Percentiles rank a stretch among this genome's conserved stretches.
phyloP scores from a whole-genome alignment of 2,329 filamentous ascomycete species.

The Clonostachys rhizophaga region DNA sequence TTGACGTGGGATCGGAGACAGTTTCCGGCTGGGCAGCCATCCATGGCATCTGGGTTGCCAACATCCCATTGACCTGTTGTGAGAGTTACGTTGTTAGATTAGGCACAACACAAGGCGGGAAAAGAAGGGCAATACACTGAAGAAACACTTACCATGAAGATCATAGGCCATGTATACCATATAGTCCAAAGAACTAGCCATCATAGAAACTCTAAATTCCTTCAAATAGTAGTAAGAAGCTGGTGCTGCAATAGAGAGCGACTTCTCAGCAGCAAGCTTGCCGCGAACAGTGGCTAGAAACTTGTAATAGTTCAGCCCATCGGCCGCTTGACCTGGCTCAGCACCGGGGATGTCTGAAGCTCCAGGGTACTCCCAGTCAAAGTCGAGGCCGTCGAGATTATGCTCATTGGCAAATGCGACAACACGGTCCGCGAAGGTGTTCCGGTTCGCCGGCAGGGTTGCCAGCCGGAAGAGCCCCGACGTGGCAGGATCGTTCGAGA shows the following conservation, averaged over 20 bases:
- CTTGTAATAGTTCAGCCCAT: conserved; percentile 23
- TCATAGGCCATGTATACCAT: conserved; percentile 26
- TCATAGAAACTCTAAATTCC: conserved; percentile 23
- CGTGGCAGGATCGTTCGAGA: conserved; percentile 14
- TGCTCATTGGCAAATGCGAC: conserved; percentile 30
- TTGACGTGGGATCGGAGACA: conserved; percentile 28
- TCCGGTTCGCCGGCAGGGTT: conserved; percentile 24
- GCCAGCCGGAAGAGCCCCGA: conserved; percentile 20
- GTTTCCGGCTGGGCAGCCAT: conserved; percentile 19
- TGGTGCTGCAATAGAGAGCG: conserved; percentile 27
- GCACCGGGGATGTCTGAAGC: conserved; percentile 15
- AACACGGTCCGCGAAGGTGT: conserved; percentile 25
- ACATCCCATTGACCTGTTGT: conserved; percentile 13
- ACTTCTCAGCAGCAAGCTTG: conserved; percentile 19
- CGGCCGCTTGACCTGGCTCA: conserved; percentile 10
- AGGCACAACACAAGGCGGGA: too few species aligned
- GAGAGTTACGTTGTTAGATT: too few species aligned
- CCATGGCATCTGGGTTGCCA: conserved; percentile 15
- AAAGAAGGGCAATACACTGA: too few species aligned
- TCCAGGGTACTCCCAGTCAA: conserved; percentile 42
- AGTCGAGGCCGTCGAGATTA: conserved; percentile 34
- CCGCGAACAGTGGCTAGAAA: conserved; percentile 21
- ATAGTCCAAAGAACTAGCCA: conserved; percentile 18
- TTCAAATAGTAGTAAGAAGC: conserved; percentile 33
- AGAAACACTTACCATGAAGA: conserved; percentile 12